Conservation (phyloP, 257 asterid species). For the Petunia axillaris region DNA sequence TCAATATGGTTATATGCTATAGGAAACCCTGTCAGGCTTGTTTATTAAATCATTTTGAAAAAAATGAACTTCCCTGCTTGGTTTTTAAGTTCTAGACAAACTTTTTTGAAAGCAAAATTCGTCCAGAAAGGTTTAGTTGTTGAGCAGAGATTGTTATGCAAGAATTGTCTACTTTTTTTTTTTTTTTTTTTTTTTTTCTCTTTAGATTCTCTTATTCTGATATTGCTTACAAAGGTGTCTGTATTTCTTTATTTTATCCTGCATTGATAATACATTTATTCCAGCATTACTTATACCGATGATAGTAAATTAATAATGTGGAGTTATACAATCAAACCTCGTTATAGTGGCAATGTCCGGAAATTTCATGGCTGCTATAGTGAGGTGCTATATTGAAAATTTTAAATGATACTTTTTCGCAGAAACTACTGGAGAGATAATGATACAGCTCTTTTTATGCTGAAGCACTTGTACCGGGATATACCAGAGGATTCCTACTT, state of each 20-base stretch:
- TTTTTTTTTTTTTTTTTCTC: too few relatives aligned
- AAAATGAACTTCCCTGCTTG: not conserved
- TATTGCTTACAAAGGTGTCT: too few relatives aligned
- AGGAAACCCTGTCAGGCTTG: slow-evolving; percentile 1
- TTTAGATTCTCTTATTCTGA: too few relatives aligned
- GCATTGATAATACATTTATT: too few relatives aligned
- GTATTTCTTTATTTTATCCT: too few relatives aligned
- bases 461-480: slow-evolving; percentile 82
- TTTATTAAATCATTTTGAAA: not conserved
- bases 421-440: slow-evolving; percentile 96
- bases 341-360: too few relatives aligned
- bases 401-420: slow-evolving; percentile 27
- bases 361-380: too few relatives aligned
- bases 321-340: too few relatives aligned
- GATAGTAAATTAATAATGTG: too few relatives aligned
- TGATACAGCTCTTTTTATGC: slow-evolving; percentile 91
- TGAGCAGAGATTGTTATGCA: not conserved
- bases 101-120: not conserved
- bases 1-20: slow-evolving; percentile 10
- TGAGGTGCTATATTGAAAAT: not conserved
- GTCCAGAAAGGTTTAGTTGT: slow-evolving; percentile 12
- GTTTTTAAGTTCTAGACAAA: not conserved
- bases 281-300: too few relatives aligned
- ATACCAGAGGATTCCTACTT: slow-evolving; percentile 65
- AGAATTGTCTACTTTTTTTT: too few relatives aligned